A percentile compares a stretch with the other conserved stretches of the same genome.
Conservation (phyloP, 2,329 filamentous ascomycete species). For the Arachnopeziza araneosa region DNA sequence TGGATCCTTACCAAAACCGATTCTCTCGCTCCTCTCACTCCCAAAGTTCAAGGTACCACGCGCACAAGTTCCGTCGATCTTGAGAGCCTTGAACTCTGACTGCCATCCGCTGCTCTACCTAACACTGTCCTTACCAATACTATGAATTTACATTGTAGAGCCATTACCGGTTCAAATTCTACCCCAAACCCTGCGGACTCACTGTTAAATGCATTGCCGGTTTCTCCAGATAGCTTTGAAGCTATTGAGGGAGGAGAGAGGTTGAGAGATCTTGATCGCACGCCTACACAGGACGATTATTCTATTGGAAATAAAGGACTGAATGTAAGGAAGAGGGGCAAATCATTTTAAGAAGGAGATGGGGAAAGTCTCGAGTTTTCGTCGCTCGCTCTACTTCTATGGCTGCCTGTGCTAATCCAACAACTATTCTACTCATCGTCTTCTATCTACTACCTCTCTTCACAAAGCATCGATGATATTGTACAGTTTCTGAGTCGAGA, state of each 20-base stretch:
- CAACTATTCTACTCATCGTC: too few relatives aligned
- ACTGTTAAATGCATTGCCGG: neutral
- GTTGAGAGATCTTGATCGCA: neutral
- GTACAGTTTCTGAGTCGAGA: too few relatives aligned
- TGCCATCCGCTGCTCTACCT: constrained; percentile 1
- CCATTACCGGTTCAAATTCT: neutral
- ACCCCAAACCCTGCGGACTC: too few relatives aligned
- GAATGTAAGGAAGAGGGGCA: neutral
- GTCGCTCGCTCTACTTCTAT: too few relatives aligned
- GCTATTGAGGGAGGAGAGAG: neutral
- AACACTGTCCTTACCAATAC: neutral
- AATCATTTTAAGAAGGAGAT: neutral
- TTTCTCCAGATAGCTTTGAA: neutral
- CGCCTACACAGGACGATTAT: neutral
- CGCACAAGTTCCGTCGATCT: constrained; percentile 22
- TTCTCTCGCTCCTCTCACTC: constrained; percentile 35
- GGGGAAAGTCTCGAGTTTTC: too few relatives aligned
- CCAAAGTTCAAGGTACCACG: neutral
- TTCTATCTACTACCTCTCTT: too few relatives aligned
- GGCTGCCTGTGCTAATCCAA: too few relatives aligned
- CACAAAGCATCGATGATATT: too few relatives aligned
- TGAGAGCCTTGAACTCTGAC: constrained; percentile 28
- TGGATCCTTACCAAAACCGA: constrained; percentile 81
- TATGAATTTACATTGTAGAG: neutral
- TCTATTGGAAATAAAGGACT: neutral